phyloP scores from a whole-genome alignment of 768 basidiomycete genomes.

The Suillus cothurnatus region DNA sequence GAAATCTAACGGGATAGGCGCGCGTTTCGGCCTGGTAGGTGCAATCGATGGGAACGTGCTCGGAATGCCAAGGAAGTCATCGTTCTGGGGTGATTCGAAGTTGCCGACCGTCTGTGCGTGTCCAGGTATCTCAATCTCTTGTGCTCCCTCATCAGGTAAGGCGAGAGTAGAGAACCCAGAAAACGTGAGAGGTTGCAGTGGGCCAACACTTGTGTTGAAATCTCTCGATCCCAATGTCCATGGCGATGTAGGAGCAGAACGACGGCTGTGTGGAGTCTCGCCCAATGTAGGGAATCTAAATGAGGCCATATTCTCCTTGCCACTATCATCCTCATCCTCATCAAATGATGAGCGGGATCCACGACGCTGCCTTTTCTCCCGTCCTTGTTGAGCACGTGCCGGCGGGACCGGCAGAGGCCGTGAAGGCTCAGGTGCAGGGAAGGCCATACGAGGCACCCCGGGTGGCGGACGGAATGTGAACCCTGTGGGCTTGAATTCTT shows the following conservation, averaged over 20 bases:
- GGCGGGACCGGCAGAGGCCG: slow-evolving; percentile 44
- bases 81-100: slow-evolving; percentile 16
- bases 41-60: slow-evolving; percentile 16
- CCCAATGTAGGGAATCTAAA: slow-evolving; percentile 72
- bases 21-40: slow-evolving; percentile 52
- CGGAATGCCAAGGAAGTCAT: slow-evolving; percentile 12
- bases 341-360: slow-evolving; percentile 41
- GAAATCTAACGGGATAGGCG: slow-evolving; percentile 83
- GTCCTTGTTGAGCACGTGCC: slow-evolving; percentile 54
- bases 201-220: slow-evolving; percentile 21
- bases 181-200: slow-evolving; percentile 58
- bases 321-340: slow-evolving; percentile 49
- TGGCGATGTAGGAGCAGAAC: slow-evolving; percentile 44
- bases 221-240: slow-evolving; percentile 31
- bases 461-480: slow-evolving; percentile 80
- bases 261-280: slow-evolving; percentile 53
- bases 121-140: slow-evolving; percentile 13
- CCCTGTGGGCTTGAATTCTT: slow-evolving; percentile 76
- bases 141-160: slow-evolving; percentile 21
- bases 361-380: slow-evolving; percentile 77
- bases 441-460: slow-evolving; percentile 59
- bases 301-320: slow-evolving; percentile 62
- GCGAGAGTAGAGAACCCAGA: slow-evolving; percentile 55
- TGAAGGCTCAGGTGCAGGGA: slow-evolving; percentile 31
- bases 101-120: slow-evolving; percentile 13